Conservation (phyloP, 306 rosid species). For the Rosa multiflora region DNA sequence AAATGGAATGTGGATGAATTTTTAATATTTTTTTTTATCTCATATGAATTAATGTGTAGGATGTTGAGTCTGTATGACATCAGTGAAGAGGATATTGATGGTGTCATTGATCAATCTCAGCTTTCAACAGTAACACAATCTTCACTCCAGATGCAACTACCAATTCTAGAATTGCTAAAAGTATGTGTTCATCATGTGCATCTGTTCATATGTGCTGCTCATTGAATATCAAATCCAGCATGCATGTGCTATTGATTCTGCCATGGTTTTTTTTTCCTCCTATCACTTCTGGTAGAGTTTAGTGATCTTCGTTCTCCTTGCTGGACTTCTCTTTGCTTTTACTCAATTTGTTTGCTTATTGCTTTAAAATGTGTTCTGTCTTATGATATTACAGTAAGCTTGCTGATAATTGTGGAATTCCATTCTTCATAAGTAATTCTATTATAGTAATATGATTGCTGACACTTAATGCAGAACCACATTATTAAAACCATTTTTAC, state of each 20-base stretch:
- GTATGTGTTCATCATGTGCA: constrained; percentile 39
- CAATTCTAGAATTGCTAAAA: constrained; percentile 86
- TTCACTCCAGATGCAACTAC: constrained; percentile 76
- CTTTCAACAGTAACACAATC: constrained; percentile 60
- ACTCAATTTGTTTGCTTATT: not conserved
- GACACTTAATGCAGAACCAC: too few relatives aligned
- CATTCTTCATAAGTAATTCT: not conserved
- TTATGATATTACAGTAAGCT: not conserved
- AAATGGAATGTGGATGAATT: constrained; percentile 13
- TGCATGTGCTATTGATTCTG: not conserved
- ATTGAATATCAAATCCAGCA: not conserved
- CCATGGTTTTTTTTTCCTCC: not conserved
- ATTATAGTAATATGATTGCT: too few relatives aligned
- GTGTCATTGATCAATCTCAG: constrained; percentile 61
- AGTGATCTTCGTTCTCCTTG: not conserved
- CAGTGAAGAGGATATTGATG: constrained; percentile 78
- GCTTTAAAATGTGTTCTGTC: not conserved
- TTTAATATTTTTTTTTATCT: not conserved
- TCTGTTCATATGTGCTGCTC: not conserved
- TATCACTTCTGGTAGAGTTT: not conserved
- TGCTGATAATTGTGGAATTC: not conserved
- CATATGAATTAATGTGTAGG: constrained; percentile 47
- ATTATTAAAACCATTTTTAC: not conserved
- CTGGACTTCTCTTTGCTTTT: not conserved
- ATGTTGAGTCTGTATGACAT: constrained; percentile 73